Evolutionary conservation across 2,329 filamentous ascomycete genomes (phyloP).

Genomic region (Aspergillus unguis): DNA sequence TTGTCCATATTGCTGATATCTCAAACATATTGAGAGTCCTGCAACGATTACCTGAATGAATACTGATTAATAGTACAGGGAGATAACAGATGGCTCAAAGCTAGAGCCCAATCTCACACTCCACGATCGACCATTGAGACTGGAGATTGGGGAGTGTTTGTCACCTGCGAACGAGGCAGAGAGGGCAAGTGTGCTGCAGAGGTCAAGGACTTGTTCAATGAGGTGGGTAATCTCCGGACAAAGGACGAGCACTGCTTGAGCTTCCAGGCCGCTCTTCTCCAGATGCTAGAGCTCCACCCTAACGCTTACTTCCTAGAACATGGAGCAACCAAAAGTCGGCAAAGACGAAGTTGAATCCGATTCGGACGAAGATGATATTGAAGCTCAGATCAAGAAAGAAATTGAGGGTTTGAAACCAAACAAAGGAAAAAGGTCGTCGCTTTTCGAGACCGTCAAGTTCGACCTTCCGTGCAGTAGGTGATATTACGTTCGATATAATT

Average conservation of each 20-base stretch:
- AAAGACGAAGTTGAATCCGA: slow-evolving; percentile 27
- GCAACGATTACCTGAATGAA: neutral
- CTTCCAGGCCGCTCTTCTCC: neutral
- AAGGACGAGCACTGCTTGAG: neutral
- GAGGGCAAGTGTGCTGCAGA: slow-evolving; percentile 60
- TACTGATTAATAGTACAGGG: slow-evolving; percentile 23
- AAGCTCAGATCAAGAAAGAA: slow-evolving; percentile 59
- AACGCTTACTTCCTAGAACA: slow-evolving; percentile 12
- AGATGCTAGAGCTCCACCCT: neutral
- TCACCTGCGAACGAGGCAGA: slow-evolving; percentile 60
- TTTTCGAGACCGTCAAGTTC: slow-evolving; percentile 52
- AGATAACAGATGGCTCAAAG: slow-evolving; percentile 30
- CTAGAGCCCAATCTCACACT: slow-evolving; percentile 12
- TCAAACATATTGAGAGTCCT: neutral
- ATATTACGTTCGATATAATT: neutral
- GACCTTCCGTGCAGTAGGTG: slow-evolving; percentile 49
- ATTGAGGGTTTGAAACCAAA: slow-evolving; percentile 52
- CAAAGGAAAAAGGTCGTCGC: slow-evolving; percentile 45
- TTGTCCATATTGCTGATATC: slow-evolving; percentile 4
- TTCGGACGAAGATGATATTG: slow-evolving; percentile 52
- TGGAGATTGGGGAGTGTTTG: slow-evolving; percentile 61
- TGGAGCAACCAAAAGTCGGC: slow-evolving; percentile 18
- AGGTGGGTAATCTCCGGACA: slow-evolving; percentile 39
- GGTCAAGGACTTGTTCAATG: slow-evolving; percentile 55
- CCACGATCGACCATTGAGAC: slow-evolving; percentile 32